Base-by-base conservation (phyloP, 2,329 filamentous ascomycete genomes). In the Colletotrichum melonis region DNA sequence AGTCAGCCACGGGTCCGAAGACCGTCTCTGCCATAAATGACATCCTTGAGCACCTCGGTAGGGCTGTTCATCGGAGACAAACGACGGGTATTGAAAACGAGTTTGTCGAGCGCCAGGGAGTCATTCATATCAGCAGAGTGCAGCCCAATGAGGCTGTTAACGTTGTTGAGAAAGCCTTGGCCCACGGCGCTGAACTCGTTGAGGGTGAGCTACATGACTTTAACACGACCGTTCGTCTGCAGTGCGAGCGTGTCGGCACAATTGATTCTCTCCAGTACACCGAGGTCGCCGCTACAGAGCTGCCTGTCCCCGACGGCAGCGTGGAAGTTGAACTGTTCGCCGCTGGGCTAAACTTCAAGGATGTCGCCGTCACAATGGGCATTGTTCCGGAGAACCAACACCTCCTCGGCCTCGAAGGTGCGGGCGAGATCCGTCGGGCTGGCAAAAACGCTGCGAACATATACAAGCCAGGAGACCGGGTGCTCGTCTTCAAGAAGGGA, bases 51-150 rank as follows among this genome's bases (percentile, higher is more conserved):
- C 35, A 38, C 5, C 35, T 38, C 14, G 35, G 35, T 1, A 16
- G 35, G 5, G 62, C 26, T 35, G 28, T 28, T 58, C 22, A 26
- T 12, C 11, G 55, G 63, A 65, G 22, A 56, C 5, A 24, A 24
- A 26, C 67, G 58, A 56, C 35, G n/a, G 26, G 22, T 9, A 42
- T 3, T 38, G 79, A 81, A 4, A 76, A 66, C 12, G 78, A 81
- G 66, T 81, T 78, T 38, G 69, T 73, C 42, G 79, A 80, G 65
- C 74, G 78, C 2, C 65, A 77, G 28, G 79, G 79, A 3, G 19
- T 26, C 11, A 35, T 79, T 26, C 78, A 77, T 54, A 54, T 38
- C 35, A 38, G 35, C 35, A 38, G 35, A 16, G 35, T 38, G 35
- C 35, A 38, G 35, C 35, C 35, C 35, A 38, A 38, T 38, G 35